Percentiles rank a stretch among this genome's conserved stretches.
phyloP scores from a whole-genome alignment of 768 basidiomycete species.

The Porphyrellus cyaneotinctus region DNA sequence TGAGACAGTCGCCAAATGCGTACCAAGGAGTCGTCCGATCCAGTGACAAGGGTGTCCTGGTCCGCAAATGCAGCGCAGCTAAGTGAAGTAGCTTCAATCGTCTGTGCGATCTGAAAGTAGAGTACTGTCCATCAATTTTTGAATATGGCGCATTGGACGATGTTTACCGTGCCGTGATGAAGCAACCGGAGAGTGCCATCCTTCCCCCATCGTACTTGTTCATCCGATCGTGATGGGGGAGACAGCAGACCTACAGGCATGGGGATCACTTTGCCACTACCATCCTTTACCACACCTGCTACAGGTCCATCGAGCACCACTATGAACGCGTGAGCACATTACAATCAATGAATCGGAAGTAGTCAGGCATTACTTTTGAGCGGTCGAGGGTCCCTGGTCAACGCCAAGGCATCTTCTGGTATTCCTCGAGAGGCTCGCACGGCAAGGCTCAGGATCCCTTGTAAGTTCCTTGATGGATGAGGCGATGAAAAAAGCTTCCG shows the following conservation, averaged over 20 bases:
- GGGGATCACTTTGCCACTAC: constrained; percentile 45
- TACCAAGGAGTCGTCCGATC: constrained; percentile 76
- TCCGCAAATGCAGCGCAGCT: constrained; percentile 80
- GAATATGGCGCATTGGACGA: not conserved
- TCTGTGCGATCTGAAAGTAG: constrained; percentile 57
- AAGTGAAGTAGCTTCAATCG: constrained; percentile 69
- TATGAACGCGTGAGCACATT: constrained; percentile 20
- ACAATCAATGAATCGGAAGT: not conserved
- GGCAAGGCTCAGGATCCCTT: constrained; percentile 71
- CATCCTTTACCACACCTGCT: constrained; percentile 50
- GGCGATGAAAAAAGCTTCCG: constrained; percentile 73
- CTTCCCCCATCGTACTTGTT: constrained; percentile 66
- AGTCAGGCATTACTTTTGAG: constrained; percentile 46
- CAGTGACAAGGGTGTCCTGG: constrained; percentile 68
- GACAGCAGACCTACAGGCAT: constrained; percentile 55
- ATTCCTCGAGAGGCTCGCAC: constrained; percentile 69
- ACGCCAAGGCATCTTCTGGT: constrained; percentile 75
- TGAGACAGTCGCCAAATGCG: constrained; percentile 71
- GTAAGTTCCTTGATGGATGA: constrained; percentile 72
- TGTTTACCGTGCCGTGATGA: constrained; percentile 55
- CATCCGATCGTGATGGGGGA: constrained; percentile 58
- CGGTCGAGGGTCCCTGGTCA: constrained; percentile 53
- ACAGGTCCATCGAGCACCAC: constrained; percentile 39
- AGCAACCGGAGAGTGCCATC: constrained; percentile 57
- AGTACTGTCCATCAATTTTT: not conserved